phyloP scores from a whole-genome alignment of 148 eudicot species.

The Silene latifolia region DNA sequence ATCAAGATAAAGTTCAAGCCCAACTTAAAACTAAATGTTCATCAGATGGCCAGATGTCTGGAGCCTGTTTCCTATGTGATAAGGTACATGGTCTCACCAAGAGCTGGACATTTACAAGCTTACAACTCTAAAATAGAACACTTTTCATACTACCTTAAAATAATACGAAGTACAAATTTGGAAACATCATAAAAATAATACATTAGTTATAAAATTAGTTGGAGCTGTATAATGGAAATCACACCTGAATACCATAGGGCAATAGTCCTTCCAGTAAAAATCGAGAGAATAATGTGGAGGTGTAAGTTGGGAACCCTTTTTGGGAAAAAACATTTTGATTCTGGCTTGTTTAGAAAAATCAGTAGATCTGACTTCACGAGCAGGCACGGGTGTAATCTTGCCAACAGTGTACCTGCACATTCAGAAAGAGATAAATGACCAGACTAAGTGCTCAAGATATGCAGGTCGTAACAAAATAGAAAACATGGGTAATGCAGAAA shows the following conservation, averaged over 20 bases:
- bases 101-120: neutral
- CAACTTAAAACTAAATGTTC: neutral
- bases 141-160: neutral
- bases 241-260: conserved; percentile 99
- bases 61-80: conserved; percentile 2
- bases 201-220: neutral
- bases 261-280: conserved; percentile 96
- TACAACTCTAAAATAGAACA: neutral
- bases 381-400: conserved; percentile 92
- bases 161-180: neutral
- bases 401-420: conserved; percentile 87
- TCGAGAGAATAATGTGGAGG: conserved; percentile 83
- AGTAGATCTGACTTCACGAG: conserved; percentile 82
- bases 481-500: neutral
- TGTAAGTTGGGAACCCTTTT: conserved; percentile 80
- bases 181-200: neutral
- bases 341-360: conserved; percentile 90
- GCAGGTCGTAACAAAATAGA: neutral
- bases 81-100: conserved; percentile 1
- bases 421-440: conserved; percentile 5
- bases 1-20: neutral
- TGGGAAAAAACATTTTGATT: conserved; percentile 84
- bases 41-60: neutral
- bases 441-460: conserved; percentile 14
- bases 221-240: conserved; percentile 12